Conservation (phyloP, 1,284 basidiomycete species). For the Meira nashicola region DNA sequence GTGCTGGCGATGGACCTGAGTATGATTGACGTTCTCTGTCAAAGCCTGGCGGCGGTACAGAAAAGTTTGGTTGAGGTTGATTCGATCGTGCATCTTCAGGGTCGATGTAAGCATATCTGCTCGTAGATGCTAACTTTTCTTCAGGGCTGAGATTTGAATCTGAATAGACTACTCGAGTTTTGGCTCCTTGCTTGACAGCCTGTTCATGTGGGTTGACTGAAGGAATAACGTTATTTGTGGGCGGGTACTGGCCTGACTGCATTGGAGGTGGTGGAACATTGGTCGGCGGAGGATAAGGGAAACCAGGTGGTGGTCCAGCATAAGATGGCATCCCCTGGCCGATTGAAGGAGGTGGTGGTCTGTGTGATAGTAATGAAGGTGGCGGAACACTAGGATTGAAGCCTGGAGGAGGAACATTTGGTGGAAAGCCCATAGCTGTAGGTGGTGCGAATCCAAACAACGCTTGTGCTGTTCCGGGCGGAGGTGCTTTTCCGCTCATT, state of each 20-base stretch:
- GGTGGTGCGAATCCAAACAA: conserved; percentile 12
- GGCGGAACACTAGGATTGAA: conserved; percentile 20
- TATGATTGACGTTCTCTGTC: not conserved
- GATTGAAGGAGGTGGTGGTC: conserved; percentile 7
- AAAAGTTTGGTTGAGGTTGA: not conserved
- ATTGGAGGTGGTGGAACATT: conserved; percentile 17
- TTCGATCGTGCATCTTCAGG: conserved; percentile 11
- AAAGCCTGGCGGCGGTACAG: conserved; percentile 5
- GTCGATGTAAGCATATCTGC: conserved; percentile 19
- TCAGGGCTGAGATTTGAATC: conserved; percentile 25
- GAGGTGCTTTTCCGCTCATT: conserved; percentile 65
- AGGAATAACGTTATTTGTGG: not conserved
- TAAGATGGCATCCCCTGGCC: not conserved
- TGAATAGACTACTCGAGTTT: conserved; percentile 26
- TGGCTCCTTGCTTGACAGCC: conserved; percentile 19
- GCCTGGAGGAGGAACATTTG: conserved; percentile 51
- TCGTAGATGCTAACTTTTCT: conserved; percentile 24
- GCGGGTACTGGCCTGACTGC: conserved; percentile 5
- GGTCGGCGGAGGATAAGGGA: conserved; percentile 35
- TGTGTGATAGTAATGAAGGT: not conserved
- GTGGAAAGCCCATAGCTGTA: conserved; percentile 39
- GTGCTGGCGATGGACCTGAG: no score
- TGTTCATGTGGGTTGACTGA: conserved; percentile 18
- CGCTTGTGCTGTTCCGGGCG: conserved; percentile 63
- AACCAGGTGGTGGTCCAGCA: conserved; percentile 29